Percentiles rank a stretch among this genome's conserved stretches.
These are phyloP conservation scores for Elongisporangium undulatum DNA, from an alignment of 352 stramenopile species.

Conservation along the genomic window DNA sequence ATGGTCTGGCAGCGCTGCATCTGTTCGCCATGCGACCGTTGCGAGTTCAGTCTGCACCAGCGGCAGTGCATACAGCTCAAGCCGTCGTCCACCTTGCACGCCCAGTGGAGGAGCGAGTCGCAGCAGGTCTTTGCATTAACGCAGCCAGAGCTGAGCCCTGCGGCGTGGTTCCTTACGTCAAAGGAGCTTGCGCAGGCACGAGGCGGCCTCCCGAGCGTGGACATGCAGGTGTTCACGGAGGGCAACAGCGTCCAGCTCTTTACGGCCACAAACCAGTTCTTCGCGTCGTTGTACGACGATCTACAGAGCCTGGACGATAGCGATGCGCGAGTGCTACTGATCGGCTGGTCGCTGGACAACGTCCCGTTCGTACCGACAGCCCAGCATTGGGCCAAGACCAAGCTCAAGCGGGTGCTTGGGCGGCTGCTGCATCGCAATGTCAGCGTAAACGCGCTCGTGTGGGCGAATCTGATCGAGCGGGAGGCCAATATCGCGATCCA, in stretches of 20 bases:
- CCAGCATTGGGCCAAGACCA: slow-evolving; percentile 20
- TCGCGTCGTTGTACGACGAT: slow-evolving; percentile 42
- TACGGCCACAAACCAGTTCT: slow-evolving; percentile 36
- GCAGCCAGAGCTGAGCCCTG: slow-evolving; percentile 43
- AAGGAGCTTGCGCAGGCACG: slow-evolving; percentile 48
- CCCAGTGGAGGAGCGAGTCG: slow-evolving; percentile 3
- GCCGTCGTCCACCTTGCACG: slow-evolving; percentile 8
- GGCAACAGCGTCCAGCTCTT: slow-evolving; percentile 49
- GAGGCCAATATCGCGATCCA: slow-evolving; percentile 51
- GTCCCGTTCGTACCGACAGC: slow-evolving; percentile 44
- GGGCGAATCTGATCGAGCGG: slow-evolving; percentile 55
- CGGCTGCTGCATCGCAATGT: slow-evolving; percentile 27
- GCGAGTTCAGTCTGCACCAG: slow-evolving; percentile 18
- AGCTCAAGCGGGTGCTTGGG: slow-evolving; percentile 26
- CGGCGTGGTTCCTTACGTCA: slow-evolving; percentile 55
- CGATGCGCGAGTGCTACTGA: slow-evolving; percentile 42
- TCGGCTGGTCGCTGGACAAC: slow-evolving; percentile 61
- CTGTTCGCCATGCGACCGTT: slow-evolving; percentile 35
- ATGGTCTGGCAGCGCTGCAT: slow-evolving; percentile 23
- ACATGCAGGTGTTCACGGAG: slow-evolving; percentile 38
- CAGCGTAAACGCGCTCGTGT: slow-evolving; percentile 53
- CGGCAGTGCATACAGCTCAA: slow-evolving; percentile 18
- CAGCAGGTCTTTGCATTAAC: not conserved
- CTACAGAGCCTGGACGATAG: slow-evolving; percentile 19
- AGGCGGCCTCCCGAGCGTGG: slow-evolving; percentile 30